Evolutionary conservation across 164 flowering plant genomes (phyloP), one percentile per base, ranked within the genome.

Genomic region (Piper longum): DNA sequence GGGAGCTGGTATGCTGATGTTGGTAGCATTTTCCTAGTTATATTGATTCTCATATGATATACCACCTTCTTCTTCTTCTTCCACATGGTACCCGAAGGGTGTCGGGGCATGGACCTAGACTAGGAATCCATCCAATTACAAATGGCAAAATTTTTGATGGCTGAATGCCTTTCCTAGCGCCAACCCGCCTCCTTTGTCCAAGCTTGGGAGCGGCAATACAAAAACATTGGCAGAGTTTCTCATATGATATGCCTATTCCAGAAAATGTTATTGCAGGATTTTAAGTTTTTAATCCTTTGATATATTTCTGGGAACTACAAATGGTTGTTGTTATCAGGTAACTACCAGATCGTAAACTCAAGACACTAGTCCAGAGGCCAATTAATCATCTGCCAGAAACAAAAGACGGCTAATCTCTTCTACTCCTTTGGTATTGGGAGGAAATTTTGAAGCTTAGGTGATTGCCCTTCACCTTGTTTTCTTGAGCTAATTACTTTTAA

Each of bases 371-470:
- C 67, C 98, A 95, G 75, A 81, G 74, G 56, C 98, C 95, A 7
- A 61, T 95, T 54, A 77, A 83, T 75, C 82, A 73, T 64, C 82
- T 95, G 61, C 83, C 99, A 16, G 98, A 91, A 54, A 71, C 87
- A 40, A 95, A 83, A 76, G 99, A 89, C 74, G 96, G 98, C 55
- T 62, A 89, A 62, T 89, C 96, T 43, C 92, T 95, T 72, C 73
- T 95, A 59, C 96, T 95, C 43, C 81, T 89, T 59, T 95, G 99
- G 99, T 79, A 89, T 72, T 95, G 89, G 90, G 99, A 95, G 72
- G 98, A 91, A 36, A 86, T 89, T 75, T 74, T 91, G 72, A 95
- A 91, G 75, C 82, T 78, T 59, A 91, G 97, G 99, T 95, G 77
- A 61, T 44, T 43, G 43, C 2, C 57, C 3, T 14, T 51, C n/a